These are phyloP conservation scores for Termitomyces sp. DNA, from an alignment of 768 basidiomycete species.

Conservation along the genomic window DNA sequence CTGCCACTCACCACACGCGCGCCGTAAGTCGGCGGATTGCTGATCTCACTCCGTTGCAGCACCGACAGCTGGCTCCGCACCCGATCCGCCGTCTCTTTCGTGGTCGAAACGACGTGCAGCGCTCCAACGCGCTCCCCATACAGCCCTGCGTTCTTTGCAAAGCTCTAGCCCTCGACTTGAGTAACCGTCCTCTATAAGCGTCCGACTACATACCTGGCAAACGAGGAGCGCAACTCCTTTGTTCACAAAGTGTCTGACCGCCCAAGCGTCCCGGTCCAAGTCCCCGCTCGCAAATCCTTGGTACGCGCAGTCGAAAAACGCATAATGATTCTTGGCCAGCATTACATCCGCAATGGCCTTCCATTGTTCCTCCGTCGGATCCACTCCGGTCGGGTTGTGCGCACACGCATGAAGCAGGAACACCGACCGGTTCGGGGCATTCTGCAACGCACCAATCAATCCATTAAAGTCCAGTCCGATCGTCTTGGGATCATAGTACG, in stretches of 20 bases:
- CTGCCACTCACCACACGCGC: slow-evolving; percentile 65
- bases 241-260: slow-evolving; percentile 83
- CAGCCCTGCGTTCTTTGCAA: slow-evolving; percentile 95
- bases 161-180: slow-evolving; percentile 54
- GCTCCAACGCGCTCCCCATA: slow-evolving; percentile 95
- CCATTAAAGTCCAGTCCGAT: slow-evolving; percentile 82
- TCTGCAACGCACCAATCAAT: slow-evolving; percentile 55
- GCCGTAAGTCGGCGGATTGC: slow-evolving; percentile 90
- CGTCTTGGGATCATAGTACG: slow-evolving; percentile 92
- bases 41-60: slow-evolving; percentile 91
- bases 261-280: slow-evolving; percentile 88
- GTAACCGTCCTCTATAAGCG: background rate
- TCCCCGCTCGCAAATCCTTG: slow-evolving; percentile 96
- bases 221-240: slow-evolving; percentile 74
- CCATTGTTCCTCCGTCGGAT: slow-evolving; percentile 91
- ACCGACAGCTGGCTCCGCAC: slow-evolving; percentile 90
- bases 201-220: slow-evolving; percentile 65
- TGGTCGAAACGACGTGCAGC: slow-evolving; percentile 74
- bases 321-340: slow-evolving; percentile 71
- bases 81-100: slow-evolving; percentile 62
- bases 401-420: slow-evolving; percentile 93
- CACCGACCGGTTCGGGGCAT: slow-evolving; percentile 73
- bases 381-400: slow-evolving; percentile 96
- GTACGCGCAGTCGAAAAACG: slow-evolving; percentile 95
- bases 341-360: slow-evolving; percentile 69